Conservation (phyloP, 345 rosid genomes). For the Sonneratia alba region DNA sequence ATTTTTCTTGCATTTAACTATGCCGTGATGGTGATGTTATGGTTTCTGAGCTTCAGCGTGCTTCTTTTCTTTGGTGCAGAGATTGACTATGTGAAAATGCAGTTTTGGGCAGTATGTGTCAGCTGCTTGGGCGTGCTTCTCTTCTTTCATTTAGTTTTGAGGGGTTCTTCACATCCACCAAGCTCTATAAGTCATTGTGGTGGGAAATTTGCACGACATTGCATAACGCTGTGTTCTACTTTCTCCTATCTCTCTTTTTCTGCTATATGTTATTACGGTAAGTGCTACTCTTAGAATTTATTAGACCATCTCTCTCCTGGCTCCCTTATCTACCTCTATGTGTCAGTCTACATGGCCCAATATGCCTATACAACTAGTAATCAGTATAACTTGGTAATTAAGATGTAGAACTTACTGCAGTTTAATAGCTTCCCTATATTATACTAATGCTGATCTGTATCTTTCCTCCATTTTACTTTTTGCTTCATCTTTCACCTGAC, state of each 20-base stretch:
- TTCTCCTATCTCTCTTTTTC: constrained; percentile 31
- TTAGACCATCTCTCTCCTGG: neutral
- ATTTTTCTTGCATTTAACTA: neutral
- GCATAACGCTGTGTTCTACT: constrained; percentile 34
- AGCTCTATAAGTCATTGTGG: constrained; percentile 21
- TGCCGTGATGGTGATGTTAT: neutral
- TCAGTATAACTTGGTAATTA: neutral
- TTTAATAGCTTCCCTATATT: too few species aligned
- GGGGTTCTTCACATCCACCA: constrained; percentile 14
- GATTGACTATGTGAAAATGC: constrained; percentile 39
- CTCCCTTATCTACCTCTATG: neutral
- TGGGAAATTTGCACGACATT: constrained; percentile 34
- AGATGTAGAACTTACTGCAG: too few species aligned
- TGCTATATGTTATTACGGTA: constrained; percentile 5
- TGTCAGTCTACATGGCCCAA: neutral
- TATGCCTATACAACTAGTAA: neutral
- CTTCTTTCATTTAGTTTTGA: constrained; percentile 36
- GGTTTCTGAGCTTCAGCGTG: neutral
- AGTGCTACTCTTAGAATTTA: neutral
- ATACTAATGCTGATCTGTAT: too few species aligned
- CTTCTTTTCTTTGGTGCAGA: constrained; percentile 5
- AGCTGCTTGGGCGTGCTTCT: constrained; percentile 60
- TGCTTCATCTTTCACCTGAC: neutral
- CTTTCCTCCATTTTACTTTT: constrained; percentile 15
- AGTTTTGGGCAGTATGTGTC: constrained; percentile 74